Evolutionary conservation across 495 filamentous ascomycete species (phyloP).

Genomic region (Talaromyces wortmannii): DNA sequence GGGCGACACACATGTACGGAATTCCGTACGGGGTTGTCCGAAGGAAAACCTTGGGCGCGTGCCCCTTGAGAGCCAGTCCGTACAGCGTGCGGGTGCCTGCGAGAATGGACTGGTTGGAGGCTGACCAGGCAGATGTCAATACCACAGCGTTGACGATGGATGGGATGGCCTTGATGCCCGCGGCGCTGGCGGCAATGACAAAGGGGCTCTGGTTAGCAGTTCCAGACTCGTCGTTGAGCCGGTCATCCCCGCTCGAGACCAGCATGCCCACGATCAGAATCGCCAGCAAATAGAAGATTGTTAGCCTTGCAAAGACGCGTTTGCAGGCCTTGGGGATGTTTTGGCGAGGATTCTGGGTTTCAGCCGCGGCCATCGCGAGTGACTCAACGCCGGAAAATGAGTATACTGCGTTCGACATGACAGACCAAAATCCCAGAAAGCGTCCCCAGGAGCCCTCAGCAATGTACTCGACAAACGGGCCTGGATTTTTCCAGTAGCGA

Average conservation of each 20-base stretch:
- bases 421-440: slow-evolving; percentile 54
- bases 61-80: slow-evolving; percentile 34
- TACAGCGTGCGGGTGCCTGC: slow-evolving; percentile 45
- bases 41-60: slow-evolving; percentile 42
- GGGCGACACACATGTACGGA: slow-evolving; percentile 48
- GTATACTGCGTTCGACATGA: slow-evolving; percentile 54
- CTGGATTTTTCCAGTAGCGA: slow-evolving; percentile 46
- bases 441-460: slow-evolving; percentile 25
- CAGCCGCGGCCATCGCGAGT: slow-evolving; percentile 45
- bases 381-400: slow-evolving; percentile 50
- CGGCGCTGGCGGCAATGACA: slow-evolving; percentile 41
- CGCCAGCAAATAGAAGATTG: slow-evolving; percentile 36
- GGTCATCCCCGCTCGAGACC: slow-evolving; percentile 36
- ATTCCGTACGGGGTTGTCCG: slow-evolving; percentile 54
- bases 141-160: slow-evolving; percentile 45
- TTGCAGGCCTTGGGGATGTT: slow-evolving; percentile 40
- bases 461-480: slow-evolving; percentile 43
- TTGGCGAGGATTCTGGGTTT: slow-evolving; percentile 33
- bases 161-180: slow-evolving; percentile 38
- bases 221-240: slow-evolving; percentile 34
- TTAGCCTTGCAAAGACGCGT: slow-evolving; percentile 34
- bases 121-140: slow-evolving; percentile 37
- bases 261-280: slow-evolving; percentile 41
- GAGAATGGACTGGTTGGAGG: slow-evolving; percentile 53
- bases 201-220: slow-evolving; percentile 42